A percentile compares a stretch with the other conserved stretches of the same genome.
These are phyloP conservation scores for Leccinum disarticulatum DNA, from an alignment of 768 basidiomycete species.

Conservation along the genomic window DNA sequence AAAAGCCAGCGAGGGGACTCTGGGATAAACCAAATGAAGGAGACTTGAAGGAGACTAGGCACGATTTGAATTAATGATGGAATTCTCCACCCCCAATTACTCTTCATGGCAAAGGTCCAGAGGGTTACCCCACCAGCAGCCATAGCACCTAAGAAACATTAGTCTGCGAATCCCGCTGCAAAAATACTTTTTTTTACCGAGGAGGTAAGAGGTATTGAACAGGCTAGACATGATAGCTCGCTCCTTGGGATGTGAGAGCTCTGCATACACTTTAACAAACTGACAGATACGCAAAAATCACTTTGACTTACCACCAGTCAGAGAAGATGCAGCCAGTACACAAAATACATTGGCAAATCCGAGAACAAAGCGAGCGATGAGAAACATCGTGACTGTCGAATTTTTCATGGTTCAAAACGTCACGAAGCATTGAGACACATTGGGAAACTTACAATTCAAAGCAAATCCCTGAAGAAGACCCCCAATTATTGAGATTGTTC, in stretches of 20 bases:
- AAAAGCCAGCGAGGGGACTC: neutral
- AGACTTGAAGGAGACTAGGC: neutral
- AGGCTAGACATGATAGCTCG: slow-evolving; percentile 4
- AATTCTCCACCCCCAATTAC: neutral
- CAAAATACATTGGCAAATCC: neutral
- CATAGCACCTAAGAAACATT: neutral
- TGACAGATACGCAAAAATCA: neutral
- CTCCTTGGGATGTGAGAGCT: slow-evolving; percentile 22
- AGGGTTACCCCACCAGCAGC: neutral
- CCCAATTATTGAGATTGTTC: slow-evolving; percentile 3
- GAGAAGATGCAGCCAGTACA: neutral
- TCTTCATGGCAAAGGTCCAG: neutral
- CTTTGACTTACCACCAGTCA: neutral
- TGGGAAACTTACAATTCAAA: slow-evolving; percentile 1
- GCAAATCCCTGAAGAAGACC: slow-evolving; percentile 5
- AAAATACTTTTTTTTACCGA: neutral
- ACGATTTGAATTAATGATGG: neutral
- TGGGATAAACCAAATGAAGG: neutral
- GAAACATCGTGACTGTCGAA: slow-evolving; percentile 7
- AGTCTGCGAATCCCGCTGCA: neutral
- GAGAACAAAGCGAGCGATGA: slow-evolving; percentile 4
- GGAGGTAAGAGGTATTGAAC: neutral
- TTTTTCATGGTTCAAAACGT: neutral
- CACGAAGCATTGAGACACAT: neutral
- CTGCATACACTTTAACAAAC: neutral